These are phyloP conservation scores for Adenanthera pavonina DNA, from an alignment of 306 rosid species.

Conservation along the genomic window DNA sequence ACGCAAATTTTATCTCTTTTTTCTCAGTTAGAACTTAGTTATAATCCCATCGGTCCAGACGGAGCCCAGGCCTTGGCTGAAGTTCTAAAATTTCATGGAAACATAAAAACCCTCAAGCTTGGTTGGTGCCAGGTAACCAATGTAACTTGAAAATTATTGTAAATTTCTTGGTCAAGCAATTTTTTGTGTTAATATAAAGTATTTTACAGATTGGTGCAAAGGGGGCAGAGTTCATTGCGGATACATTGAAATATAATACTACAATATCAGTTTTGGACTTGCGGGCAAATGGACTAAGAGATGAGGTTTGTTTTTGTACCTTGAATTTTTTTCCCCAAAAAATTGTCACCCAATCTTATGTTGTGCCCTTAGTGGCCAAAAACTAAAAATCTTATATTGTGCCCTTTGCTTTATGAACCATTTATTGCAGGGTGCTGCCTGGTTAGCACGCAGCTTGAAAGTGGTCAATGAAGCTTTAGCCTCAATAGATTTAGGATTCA, in stretches of 20 bases:
- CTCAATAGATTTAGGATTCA: slow-evolving; percentile 89
- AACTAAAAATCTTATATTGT: no score
- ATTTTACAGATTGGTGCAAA: slow-evolving; percentile 83
- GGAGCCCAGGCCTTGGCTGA: slow-evolving; percentile 92
- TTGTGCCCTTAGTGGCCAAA: neutral
- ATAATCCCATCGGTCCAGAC: slow-evolving; percentile 97
- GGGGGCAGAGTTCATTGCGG: slow-evolving; percentile 89
- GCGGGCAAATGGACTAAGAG: slow-evolving; percentile 89
- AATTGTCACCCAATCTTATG: slow-evolving; percentile 7
- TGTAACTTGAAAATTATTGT: slow-evolving; percentile 28
- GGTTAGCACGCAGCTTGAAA: slow-evolving; percentile 97
- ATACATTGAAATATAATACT: slow-evolving; percentile 87
- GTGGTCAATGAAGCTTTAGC: slow-evolving; percentile 96
- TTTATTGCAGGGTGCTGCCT: slow-evolving; percentile 80
- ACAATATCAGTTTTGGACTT: slow-evolving; percentile 86
- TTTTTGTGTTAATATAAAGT: slow-evolving; percentile 20
- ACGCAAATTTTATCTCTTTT: slow-evolving; percentile 29
- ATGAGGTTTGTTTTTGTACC: slow-evolving; percentile 67
- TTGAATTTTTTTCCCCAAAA: neutral
- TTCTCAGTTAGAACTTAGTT: slow-evolving; percentile 86
- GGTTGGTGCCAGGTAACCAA: slow-evolving; percentile 97
- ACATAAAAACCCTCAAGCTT: slow-evolving; percentile 81
- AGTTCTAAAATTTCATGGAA: slow-evolving; percentile 91
- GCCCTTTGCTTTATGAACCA: slow-evolving; percentile 27
- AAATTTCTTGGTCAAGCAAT: slow-evolving; percentile 23